These are phyloP conservation scores for Pholiota adiposa DNA, from an alignment of 1,284 basidiomycete species.

Conservation along the genomic window DNA sequence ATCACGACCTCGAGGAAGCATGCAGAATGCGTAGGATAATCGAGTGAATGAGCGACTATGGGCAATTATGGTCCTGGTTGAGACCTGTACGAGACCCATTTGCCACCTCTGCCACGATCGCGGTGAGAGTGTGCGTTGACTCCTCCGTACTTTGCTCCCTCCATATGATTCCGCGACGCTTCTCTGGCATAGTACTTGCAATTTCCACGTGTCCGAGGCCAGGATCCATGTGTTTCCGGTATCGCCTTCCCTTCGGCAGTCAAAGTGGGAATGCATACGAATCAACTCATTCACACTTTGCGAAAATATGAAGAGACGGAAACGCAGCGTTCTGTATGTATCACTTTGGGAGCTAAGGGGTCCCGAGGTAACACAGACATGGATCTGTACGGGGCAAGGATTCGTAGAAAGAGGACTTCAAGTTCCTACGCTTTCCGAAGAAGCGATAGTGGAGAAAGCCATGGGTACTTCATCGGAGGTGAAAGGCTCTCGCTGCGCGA, in stretches of 20 bases:
- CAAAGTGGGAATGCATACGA: slow-evolving; percentile 21
- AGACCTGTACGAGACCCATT: slow-evolving; percentile 44
- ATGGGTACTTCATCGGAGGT: slow-evolving; percentile 39
- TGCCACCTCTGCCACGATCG: slow-evolving; percentile 22
- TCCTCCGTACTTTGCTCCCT: slow-evolving; percentile 35
- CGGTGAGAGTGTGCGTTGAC: slow-evolving; percentile 35
- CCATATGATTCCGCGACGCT: slow-evolving; percentile 43
- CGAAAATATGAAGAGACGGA: slow-evolving; percentile 24
- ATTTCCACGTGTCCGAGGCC: slow-evolving; percentile 12
- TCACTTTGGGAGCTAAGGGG: slow-evolving; percentile 35
- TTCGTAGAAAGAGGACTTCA: slow-evolving; percentile 19
- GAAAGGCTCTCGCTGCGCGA: slow-evolving; percentile 24
- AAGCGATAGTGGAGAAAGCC: slow-evolving; percentile 40
- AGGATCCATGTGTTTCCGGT: slow-evolving; percentile 49
- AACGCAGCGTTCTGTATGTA: slow-evolving; percentile 37
- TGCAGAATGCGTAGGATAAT: slow-evolving; percentile 24
- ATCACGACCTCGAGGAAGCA: slow-evolving; percentile 11
- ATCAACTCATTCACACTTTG: slow-evolving; percentile 24
- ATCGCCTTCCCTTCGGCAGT: slow-evolving; percentile 40
- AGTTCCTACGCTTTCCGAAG: slow-evolving; percentile 49
- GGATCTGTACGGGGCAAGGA: slow-evolving; percentile 41
- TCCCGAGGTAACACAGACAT: slow-evolving; percentile 51
- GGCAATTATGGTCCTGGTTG: slow-evolving; percentile 32
- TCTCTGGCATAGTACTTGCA: slow-evolving; percentile 43
- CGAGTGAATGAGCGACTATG: slow-evolving; percentile 37